Evolutionary conservation across 202 grass and related monocot genomes (phyloP).

Genomic region (Zoysia matrella): DNA sequence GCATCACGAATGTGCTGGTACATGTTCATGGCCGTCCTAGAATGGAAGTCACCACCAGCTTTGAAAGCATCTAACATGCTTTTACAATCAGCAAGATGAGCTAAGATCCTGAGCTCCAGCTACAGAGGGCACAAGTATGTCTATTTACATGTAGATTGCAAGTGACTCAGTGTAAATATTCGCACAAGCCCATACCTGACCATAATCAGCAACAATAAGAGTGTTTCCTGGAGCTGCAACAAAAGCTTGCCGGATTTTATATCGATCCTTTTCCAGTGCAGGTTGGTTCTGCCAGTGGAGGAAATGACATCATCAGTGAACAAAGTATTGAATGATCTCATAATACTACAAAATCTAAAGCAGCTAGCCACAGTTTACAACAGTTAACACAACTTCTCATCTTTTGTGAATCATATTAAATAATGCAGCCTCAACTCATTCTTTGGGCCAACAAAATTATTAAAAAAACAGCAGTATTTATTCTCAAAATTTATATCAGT

Average conservation of each 20-base stretch:
- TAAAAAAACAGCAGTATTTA: not conserved
- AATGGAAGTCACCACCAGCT: too few relatives aligned
- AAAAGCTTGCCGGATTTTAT: conserved; percentile 98
- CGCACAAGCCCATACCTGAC: conserved; percentile 63
- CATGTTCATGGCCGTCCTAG: too few relatives aligned
- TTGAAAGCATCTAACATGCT: conserved; percentile 97
- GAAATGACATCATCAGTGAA: conserved; percentile 40
- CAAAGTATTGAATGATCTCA: not conserved
- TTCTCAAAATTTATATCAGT: conserved; percentile 5
- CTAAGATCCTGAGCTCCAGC: conserved; percentile 97
- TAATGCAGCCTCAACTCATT: conserved; percentile 16
- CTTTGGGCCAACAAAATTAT: not conserved
- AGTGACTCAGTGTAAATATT: not conserved
- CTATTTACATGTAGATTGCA: conserved; percentile 21
- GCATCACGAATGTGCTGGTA: too few relatives aligned
- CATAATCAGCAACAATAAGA: conserved; percentile 99
- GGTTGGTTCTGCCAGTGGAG: conserved; percentile 79
- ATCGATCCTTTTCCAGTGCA: conserved; percentile 87
- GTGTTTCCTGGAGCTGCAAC: conserved; percentile 85
- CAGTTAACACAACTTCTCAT: conserved; percentile 12
- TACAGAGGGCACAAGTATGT: conserved; percentile 38
- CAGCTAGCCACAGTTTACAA: conserved; percentile 19
- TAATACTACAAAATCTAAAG: conserved; percentile 29
- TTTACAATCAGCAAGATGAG: conserved; percentile 86
- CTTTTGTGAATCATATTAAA: conserved; percentile 21